phyloP scores from a whole-genome alignment of 345 rosid species.

The Moringa oleifera region DNA sequence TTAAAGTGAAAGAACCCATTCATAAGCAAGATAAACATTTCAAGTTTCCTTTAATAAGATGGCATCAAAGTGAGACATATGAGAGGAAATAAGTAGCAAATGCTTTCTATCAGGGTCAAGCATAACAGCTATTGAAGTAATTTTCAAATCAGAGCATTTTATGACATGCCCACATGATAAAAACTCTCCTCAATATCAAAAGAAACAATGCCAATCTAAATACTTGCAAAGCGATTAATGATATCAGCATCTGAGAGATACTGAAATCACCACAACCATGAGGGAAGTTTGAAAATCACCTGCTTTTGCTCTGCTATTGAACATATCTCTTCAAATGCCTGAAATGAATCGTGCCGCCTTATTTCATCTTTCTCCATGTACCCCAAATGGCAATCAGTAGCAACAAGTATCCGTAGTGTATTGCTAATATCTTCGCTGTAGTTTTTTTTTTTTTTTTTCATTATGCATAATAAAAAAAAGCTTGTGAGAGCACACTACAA shows the following conservation, averaged over 20 bases:
- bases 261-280: constrained; percentile 5
- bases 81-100: neutral
- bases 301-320: constrained; percentile 84
- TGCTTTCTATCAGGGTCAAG: neutral
- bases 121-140: neutral
- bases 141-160: neutral
- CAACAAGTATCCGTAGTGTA: constrained; percentile 81
- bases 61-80: neutral
- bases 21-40: neutral
- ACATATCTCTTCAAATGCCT: constrained; percentile 93
- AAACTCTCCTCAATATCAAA: neutral
- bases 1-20: neutral
- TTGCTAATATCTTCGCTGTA: constrained; percentile 55
- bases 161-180: no score
- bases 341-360: constrained; percentile 89
- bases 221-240: neutral
- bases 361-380: constrained; percentile 98
- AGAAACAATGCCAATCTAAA: neutral
- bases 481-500: neutral
- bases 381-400: constrained; percentile 93
- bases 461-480: neutral
- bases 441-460: neutral
- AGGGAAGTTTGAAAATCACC: constrained; percentile 30
- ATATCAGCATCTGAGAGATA: no score
- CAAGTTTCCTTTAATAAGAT: constrained; percentile 1